Conservation (phyloP, 2,329 filamentous ascomycete genomes). For the Domatiomyces globalis region DNA sequence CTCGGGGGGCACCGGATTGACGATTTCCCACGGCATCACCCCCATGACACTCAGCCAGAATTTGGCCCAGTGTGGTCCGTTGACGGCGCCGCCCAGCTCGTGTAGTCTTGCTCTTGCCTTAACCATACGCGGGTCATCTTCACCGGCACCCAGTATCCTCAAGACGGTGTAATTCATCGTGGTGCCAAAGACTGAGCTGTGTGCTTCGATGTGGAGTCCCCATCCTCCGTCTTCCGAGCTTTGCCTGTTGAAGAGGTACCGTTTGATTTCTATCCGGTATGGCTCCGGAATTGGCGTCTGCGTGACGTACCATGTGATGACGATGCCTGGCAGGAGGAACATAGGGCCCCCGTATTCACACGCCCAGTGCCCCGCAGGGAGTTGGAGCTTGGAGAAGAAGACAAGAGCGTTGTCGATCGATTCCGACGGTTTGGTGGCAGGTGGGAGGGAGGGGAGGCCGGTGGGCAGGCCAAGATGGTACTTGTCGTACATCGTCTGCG, state of each 20-base stretch:
- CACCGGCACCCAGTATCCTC: slow-evolving; percentile 65
- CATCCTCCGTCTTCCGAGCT: slow-evolving; percentile 85
- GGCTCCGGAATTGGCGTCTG: slow-evolving; percentile 70
- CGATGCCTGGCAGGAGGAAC: slow-evolving; percentile 78
- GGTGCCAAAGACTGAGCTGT: slow-evolving; percentile 84
- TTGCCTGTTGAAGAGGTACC: slow-evolving; percentile 77
- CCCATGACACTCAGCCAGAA: slow-evolving; percentile 83
- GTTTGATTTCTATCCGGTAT: slow-evolving; percentile 75
- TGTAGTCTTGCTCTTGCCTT: slow-evolving; percentile 73
- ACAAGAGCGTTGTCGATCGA: slow-evolving; percentile 67
- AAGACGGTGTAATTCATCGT: slow-evolving; percentile 73
- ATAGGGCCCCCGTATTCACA: slow-evolving; percentile 97
- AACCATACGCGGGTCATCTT: slow-evolving; percentile 72
- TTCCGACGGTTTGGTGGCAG: slow-evolving; percentile 58
- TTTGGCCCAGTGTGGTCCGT: slow-evolving; percentile 90
- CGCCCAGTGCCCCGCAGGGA: slow-evolving; percentile 82
- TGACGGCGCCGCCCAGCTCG: slow-evolving; percentile 68
- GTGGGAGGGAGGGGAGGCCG: slow-evolving; percentile 57
- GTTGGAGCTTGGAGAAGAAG: slow-evolving; percentile 82
- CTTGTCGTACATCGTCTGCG: slow-evolving; percentile 77
- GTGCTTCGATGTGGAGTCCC: slow-evolving; percentile 89
- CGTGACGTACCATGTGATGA: slow-evolving; percentile 79
- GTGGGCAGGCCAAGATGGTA: slow-evolving; percentile 69
- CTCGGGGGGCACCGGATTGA: slow-evolving; percentile 88
- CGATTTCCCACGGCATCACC: slow-evolving; percentile 74